Evolutionary conservation across 176 grass and related monocot species (phyloP).

Genomic region (Olyra latifolia): DNA sequence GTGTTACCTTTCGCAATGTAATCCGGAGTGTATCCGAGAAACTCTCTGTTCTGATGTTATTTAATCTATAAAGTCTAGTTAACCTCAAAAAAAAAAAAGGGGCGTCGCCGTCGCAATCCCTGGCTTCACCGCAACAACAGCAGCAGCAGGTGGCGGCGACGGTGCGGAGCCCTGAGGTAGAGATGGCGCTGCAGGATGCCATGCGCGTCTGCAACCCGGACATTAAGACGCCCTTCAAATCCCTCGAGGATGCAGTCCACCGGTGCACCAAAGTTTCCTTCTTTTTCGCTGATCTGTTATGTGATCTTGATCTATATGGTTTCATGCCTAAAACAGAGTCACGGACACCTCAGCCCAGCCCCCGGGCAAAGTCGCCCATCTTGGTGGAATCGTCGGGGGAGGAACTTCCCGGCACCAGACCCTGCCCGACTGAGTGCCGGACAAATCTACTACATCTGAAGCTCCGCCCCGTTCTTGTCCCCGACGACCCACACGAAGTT

Average conservation of each 20-base stretch:
- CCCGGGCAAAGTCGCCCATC: too few species aligned
- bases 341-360: too few species aligned
- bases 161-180: slow-evolving; percentile 73
- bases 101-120: slow-evolving; percentile 13
- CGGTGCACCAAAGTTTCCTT: slow-evolving; percentile 45
- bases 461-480: slow-evolving; percentile 6
- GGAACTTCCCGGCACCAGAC: too few species aligned
- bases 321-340: neutral
- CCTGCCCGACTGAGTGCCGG: too few species aligned
- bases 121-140: slow-evolving; percentile 38
- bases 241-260: slow-evolving; percentile 86
- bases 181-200: slow-evolving; percentile 96
- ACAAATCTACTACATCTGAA: too few species aligned
- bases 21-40: too few species aligned
- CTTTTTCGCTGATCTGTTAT: neutral
- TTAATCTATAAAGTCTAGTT: too few species aligned
- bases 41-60: too few species aligned
- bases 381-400: too few species aligned
- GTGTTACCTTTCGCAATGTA: too few species aligned
- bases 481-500: slow-evolving; percentile 68
- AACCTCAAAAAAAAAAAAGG: too few species aligned
- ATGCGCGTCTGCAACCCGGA: slow-evolving; percentile 90
- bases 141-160: slow-evolving; percentile 38
- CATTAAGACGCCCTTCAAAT: slow-evolving; percentile 77
- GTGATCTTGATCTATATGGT: neutral